Conservation (phyloP, 2,329 filamentous ascomycete genomes). For the Pseudogymnoascus sp. region DNA sequence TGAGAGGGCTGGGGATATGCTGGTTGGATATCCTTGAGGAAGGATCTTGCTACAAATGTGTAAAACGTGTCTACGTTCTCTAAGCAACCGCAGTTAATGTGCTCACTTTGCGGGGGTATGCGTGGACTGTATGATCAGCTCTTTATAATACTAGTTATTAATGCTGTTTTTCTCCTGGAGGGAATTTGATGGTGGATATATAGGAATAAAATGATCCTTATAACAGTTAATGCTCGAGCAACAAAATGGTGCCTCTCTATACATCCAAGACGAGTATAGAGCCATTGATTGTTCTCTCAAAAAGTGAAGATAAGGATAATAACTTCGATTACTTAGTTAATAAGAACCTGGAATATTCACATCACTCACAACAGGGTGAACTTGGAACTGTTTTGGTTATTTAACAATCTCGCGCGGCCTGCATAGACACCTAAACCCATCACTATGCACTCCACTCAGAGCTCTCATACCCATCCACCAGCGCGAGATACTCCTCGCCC, state of each 20-base stretch:
- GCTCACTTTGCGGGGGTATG: neutral
- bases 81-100: neutral
- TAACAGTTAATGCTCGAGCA: neutral
- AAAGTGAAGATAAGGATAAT: too few relatives aligned
- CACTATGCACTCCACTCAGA: conserved; percentile 12
- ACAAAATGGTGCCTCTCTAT: neutral
- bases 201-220: neutral
- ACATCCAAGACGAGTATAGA: too few relatives aligned
- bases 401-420: neutral
- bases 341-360: neutral
- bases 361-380: neutral
- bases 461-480: conserved; percentile 30
- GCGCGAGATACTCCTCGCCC: conserved; percentile 27
- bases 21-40: neutral
- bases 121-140: neutral
- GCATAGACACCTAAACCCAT: neutral
- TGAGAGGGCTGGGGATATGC: neutral
- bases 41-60: neutral
- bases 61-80: neutral
- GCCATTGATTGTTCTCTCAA: too few relatives aligned
- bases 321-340: too few relatives aligned
- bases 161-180: neutral
- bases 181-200: neutral
- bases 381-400: neutral
- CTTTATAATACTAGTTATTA: neutral